Evolutionary conservation across 768 basidiomycete species (phyloP).

Genomic region (Saitozyma sp.): DNA sequence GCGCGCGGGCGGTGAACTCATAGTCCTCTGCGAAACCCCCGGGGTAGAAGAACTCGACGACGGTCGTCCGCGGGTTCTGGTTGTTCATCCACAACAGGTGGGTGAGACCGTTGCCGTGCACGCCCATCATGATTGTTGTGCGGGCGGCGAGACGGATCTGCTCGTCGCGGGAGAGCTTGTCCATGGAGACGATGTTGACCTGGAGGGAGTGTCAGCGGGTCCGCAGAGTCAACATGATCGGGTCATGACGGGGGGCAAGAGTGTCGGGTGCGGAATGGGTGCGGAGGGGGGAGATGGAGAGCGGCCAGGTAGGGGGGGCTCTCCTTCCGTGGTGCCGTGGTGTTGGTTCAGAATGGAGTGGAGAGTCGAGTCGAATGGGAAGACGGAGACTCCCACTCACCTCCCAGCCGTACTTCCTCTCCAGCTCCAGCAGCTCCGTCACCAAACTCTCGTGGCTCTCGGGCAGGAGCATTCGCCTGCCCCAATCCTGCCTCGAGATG

Average conservation of each 20-base stretch:
- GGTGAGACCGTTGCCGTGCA: slow-evolving; percentile 60
- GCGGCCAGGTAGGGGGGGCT: too few species aligned
- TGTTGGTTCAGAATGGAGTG: too few species aligned
- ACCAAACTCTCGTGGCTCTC: slow-evolving; percentile 80
- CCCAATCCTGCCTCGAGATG: slow-evolving; percentile 85
- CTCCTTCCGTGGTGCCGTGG: too few species aligned
- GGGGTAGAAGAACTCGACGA: slow-evolving; percentile 83
- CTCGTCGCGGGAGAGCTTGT: slow-evolving; percentile 73
- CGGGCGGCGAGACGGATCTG: slow-evolving; percentile 77
- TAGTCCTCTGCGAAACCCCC: slow-evolving; percentile 82
- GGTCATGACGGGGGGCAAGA: neutral
- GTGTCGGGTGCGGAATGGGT: neutral
- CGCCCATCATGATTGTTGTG: slow-evolving; percentile 63
- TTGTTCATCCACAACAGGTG: slow-evolving; percentile 83
- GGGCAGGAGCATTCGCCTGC: slow-evolving; percentile 72
- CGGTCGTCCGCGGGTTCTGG: slow-evolving; percentile 66
- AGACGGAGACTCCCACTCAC: slow-evolving; percentile 3
- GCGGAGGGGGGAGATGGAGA: neutral
- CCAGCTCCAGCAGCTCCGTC: slow-evolving; percentile 66
- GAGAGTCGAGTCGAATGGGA: too few species aligned
- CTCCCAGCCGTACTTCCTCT: slow-evolving; percentile 74
- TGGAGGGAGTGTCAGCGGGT: slow-evolving; percentile 1
- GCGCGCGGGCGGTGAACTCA: slow-evolving; percentile 73
- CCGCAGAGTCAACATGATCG: neutral
- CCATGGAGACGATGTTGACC: slow-evolving; percentile 82